phyloP scores from a whole-genome alignment of 1,139 yeast species.

The Scheffersomyces titani region DNA sequence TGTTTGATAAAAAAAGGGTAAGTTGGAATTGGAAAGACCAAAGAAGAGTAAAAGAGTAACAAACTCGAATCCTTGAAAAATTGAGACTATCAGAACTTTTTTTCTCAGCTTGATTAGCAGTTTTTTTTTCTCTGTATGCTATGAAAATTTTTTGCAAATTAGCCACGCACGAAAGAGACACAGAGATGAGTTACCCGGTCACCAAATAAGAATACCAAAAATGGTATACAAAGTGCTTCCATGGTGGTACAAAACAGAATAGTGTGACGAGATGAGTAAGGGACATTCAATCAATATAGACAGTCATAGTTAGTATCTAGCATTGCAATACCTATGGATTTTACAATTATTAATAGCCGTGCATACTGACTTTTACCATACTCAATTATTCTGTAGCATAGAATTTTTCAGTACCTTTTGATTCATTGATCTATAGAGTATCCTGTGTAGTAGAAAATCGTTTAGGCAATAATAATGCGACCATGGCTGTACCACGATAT shows the following conservation, averaged over 20 bases:
- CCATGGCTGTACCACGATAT: not conserved
- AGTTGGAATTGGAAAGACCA: not conserved
- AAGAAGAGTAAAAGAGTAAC: not conserved
- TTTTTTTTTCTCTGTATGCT: not conserved
- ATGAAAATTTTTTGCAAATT: not conserved
- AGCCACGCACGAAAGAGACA: not conserved
- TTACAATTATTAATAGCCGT: not conserved
- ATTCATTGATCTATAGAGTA: not conserved
- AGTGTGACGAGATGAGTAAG: not conserved
- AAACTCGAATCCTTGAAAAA: not conserved
- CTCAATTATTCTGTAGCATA: not conserved
- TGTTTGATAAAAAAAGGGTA: not conserved
- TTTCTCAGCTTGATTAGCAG: not conserved
- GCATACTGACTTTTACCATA: not conserved
- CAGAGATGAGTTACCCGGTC: constrained; percentile 10
- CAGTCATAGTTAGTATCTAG: not conserved
- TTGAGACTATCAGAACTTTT: not conserved
- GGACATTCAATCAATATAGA: not conserved
- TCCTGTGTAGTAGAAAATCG: not conserved
- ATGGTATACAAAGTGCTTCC: not conserved
- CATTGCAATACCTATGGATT: not conserved
- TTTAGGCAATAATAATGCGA: not conserved
- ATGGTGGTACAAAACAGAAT: not conserved
- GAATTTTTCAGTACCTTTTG: not conserved
- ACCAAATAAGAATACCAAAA: not conserved